Evolutionary conservation across 768 basidiomycete species (phyloP).

Genomic region (Suillus sp.): DNA sequence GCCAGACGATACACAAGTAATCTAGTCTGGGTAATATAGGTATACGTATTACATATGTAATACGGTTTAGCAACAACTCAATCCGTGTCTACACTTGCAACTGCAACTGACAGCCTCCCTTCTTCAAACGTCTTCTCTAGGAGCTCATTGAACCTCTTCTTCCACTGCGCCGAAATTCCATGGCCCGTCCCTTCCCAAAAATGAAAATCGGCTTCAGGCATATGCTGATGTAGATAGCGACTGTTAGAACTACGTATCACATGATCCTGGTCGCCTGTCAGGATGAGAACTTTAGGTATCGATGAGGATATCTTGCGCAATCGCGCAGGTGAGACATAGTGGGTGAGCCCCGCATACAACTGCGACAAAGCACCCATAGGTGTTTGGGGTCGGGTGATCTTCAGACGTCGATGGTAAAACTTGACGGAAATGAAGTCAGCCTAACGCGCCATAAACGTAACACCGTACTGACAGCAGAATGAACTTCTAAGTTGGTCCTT

Average conservation of each 20-base stretch:
- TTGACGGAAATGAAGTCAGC: constrained; percentile 27
- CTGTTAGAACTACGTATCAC: constrained; percentile 58
- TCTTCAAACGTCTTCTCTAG: constrained; percentile 60
- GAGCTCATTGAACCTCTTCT: constrained; percentile 52
- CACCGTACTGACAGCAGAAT: constrained; percentile 47
- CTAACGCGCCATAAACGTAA: background rate
- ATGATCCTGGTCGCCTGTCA: constrained; percentile 71
- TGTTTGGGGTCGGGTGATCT: constrained; percentile 58
- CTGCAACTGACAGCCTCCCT: constrained; percentile 33
- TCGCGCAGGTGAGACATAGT: constrained; percentile 53
- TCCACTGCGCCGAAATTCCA: constrained; percentile 53
- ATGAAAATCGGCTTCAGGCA: constrained; percentile 60
- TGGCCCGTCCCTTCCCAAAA: constrained; percentile 68
- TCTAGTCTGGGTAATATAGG: no score
- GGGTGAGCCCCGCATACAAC: constrained; percentile 67
- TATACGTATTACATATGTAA: background rate
- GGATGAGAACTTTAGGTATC: constrained; percentile 65
- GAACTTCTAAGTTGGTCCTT: constrained; percentile 65
- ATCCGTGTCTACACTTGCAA: constrained; percentile 1
- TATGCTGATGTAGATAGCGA: constrained; percentile 49
- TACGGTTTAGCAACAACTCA: background rate
- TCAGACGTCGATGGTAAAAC: constrained; percentile 48
- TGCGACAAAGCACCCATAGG: constrained; percentile 70
- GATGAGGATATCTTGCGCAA: constrained; percentile 50
- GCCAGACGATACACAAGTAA: background rate